Base-by-base conservation (phyloP, 345 rosid genomes). In the Zanthoxylum bungeanum region DNA sequence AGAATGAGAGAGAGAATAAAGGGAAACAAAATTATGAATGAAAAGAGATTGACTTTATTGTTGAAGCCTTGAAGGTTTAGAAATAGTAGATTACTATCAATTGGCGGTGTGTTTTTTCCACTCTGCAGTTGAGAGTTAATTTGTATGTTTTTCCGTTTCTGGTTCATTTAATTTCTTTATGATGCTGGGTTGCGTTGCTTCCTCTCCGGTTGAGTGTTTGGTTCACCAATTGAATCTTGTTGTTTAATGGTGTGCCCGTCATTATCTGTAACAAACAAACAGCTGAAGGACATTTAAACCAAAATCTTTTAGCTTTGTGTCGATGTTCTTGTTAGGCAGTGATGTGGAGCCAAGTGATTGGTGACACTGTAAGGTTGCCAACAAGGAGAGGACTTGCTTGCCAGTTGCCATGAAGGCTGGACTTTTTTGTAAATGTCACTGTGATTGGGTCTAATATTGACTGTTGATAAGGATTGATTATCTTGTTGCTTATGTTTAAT, bases 161-260 rank as follows among this genome's bases (percentile, higher is more conserved):
- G 55, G 66, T 33, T 68, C 25, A 44, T 73, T 53, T 67, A 62
- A 72, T 46, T 71, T 59, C 58, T 67, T n/a, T 21, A n/a, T n/a
- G 33, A 50, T 62, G 62, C 61, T 33, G 4, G 40, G 36, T 70
- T 57, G 65, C 30, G n/a, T n/a, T n/a, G 65, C 30, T 10, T 64
- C 59, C 31, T 56, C 9, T 64, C 30, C 2, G 27, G 22, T 51
- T 34, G n/a, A 55, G 42, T 64, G 42, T 28, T 60, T 44, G 51
- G 10, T 39, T 37, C 27, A 25, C 39, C 21, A 31, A 39, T 62
- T 33, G 61, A 17, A 12, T 75, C 11, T 33, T 17, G 39, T 53
- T 47, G 16, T 37, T n/a, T n/a, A 19, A 12, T 42, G 16, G 3
- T 44, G 25, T 58, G 21, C 12, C 51, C 59, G 72, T 71, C 44